A percentile compares a stretch with the other conserved stretches of the same genome.
These are phyloP conservation scores for Clonostachys rosea DNA, from an alignment of 2,329 filamentous ascomycete species.

Conservation along the genomic window DNA sequence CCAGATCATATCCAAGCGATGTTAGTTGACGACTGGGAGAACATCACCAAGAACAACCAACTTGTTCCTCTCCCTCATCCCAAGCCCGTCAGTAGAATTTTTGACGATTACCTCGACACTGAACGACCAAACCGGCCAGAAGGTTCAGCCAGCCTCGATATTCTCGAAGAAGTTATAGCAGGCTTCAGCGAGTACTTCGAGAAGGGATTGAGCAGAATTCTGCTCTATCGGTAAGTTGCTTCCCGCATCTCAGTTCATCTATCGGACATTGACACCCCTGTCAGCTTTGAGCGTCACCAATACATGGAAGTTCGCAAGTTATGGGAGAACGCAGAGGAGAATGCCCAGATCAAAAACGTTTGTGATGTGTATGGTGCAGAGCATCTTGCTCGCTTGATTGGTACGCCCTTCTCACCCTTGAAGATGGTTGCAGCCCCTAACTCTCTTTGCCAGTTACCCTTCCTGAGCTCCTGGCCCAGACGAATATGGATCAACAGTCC, in stretches of 20 bases:
- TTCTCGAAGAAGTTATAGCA: slow-evolving; percentile 82
- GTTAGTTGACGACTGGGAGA: slow-evolving; percentile 98
- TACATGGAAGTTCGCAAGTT: slow-evolving; percentile 73
- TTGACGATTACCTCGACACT: slow-evolving; percentile 74
- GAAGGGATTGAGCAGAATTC: slow-evolving; percentile 77
- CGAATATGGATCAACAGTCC: slow-evolving; percentile 94
- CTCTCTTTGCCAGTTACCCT: slow-evolving; percentile 64
- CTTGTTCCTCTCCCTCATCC: slow-evolving; percentile 79
- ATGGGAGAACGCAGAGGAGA: slow-evolving; percentile 58
- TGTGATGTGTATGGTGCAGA: slow-evolving; percentile 89
- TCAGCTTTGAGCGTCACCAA: slow-evolving; percentile 83
- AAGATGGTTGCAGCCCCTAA: background rate
- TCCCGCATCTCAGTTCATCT: background rate
- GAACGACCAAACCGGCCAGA: slow-evolving; percentile 62
- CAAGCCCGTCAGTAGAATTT: slow-evolving; percentile 69
- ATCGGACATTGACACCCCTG: background rate
- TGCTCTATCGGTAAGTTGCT: slow-evolving; percentile 67
- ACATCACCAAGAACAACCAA: slow-evolving; percentile 91
- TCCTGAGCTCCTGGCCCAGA: slow-evolving; percentile 91
- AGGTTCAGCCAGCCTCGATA: slow-evolving; percentile 70
- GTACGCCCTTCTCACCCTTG: slow-evolving; percentile 43
- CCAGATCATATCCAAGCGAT: slow-evolving; percentile 88
- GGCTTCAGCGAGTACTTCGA: slow-evolving; percentile 94
- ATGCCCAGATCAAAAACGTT: slow-evolving; percentile 65
- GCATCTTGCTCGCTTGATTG: slow-evolving; percentile 82